These are phyloP conservation scores for Xylaria longipes DNA, from an alignment of 495 filamentous ascomycete species.

Conservation along the genomic window DNA sequence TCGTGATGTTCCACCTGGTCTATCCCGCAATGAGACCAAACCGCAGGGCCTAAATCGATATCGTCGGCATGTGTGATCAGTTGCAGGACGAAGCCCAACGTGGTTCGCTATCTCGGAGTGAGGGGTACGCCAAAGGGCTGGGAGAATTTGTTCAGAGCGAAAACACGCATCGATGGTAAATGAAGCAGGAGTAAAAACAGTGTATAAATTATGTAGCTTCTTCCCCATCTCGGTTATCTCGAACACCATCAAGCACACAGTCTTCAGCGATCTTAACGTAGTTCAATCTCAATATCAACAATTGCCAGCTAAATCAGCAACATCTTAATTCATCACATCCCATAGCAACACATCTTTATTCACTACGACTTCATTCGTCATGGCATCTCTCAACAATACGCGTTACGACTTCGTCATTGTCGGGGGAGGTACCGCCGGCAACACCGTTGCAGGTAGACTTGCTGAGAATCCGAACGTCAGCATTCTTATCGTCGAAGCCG, in stretches of 20 bases:
- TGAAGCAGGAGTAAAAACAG: not conserved
- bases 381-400: slow-evolving; percentile 7
- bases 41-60: too few species aligned
- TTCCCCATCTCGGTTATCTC: not conserved
- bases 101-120: slow-evolving; percentile 5
- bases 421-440: slow-evolving; percentile 66
- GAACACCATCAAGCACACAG: not conserved
- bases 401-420: slow-evolving; percentile 58
- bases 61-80: not conserved
- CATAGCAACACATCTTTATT: not conserved
- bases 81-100: slow-evolving; percentile 8
- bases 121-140: slow-evolving; percentile 31
- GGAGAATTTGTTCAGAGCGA: not conserved
- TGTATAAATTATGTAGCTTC: slow-evolving; percentile 7
- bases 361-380: not conserved
- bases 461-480: slow-evolving; percentile 59
- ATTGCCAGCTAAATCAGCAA: not conserved
- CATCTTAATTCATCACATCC: not conserved
- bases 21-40: not conserved
- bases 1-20: not conserved
- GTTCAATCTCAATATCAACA: not conserved
- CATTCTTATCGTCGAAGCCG: slow-evolving; percentile 64
- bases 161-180: not conserved
- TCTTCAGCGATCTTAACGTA: not conserved
- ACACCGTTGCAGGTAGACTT: slow-evolving; percentile 63